Conservation (phyloP, 2,329 filamentous ascomycete genomes). For the Ophidiomyces ophidiicola region DNA sequence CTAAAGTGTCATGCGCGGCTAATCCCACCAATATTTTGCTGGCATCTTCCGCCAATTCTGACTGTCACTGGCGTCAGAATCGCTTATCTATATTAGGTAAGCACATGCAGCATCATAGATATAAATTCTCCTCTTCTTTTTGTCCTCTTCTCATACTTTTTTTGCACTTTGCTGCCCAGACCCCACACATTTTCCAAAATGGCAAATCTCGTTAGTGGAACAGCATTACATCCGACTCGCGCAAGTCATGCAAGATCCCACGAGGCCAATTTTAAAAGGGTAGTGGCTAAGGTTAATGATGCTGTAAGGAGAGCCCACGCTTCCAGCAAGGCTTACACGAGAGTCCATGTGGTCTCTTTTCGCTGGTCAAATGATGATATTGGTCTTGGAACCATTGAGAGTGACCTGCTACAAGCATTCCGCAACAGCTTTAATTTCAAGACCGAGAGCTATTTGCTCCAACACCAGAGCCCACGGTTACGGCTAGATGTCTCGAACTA, state of each 20-base stretch:
- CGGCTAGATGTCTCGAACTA: neutral
- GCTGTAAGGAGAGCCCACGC: slow-evolving; percentile 5
- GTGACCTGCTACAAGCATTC: slow-evolving; percentile 4
- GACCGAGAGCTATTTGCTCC: slow-evolving; percentile 5
- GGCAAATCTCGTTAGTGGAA: no score
- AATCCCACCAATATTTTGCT: no score
- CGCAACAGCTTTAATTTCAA: neutral
- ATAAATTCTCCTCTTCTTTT: no score
- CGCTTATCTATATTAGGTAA: no score
- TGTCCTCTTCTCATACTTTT: no score
- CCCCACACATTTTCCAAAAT: no score
- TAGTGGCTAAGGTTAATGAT: slow-evolving; percentile 2
- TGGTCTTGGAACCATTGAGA: slow-evolving; percentile 1
- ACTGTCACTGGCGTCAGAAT: no score
- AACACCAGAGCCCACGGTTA: neutral
- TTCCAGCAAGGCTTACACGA: slow-evolving; percentile 5
- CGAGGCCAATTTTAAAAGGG: slow-evolving; percentile 6
- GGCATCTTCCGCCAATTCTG: no score
- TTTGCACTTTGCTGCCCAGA: no score
- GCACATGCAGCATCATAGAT: no score
- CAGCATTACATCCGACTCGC: neutral
- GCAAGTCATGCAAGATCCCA: slow-evolving; percentile 2
- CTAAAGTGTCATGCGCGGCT: no score
- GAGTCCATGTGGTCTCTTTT: slow-evolving; percentile 5
- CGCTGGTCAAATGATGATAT: slow-evolving; percentile 11